phyloP scores from a whole-genome alignment of 768 basidiomycete genomes.

The Candolleomyces efflorescens region DNA sequence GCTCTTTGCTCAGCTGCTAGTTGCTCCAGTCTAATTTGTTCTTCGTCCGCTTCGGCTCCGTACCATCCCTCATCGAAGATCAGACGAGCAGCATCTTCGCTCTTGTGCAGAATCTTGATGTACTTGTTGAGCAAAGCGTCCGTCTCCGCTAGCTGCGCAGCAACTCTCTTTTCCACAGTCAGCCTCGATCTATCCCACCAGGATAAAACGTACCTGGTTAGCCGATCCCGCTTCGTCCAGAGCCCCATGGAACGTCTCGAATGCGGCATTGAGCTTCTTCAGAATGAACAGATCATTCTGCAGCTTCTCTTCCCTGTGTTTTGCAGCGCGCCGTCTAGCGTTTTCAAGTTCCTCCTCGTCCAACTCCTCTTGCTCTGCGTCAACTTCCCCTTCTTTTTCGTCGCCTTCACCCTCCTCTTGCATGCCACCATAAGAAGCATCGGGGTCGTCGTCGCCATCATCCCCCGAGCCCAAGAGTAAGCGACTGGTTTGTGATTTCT shows the following conservation, averaged over 20 bases:
- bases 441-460: background rate
- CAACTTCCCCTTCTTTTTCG: background rate
- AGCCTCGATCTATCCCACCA: background rate
- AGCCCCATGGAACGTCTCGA: slow-evolving; percentile 65
- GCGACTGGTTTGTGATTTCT: slow-evolving; percentile 5
- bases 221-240: slow-evolving; percentile 57
- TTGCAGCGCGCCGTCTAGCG: slow-evolving; percentile 5
- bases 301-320: slow-evolving; percentile 60
- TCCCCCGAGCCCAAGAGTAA: background rate
- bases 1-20: slow-evolving; percentile 38
- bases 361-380: background rate
- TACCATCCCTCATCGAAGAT: slow-evolving; percentile 77
- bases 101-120: slow-evolving; percentile 60
- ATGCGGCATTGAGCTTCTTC: slow-evolving; percentile 67
- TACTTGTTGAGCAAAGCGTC: slow-evolving; percentile 75
- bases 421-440: background rate
- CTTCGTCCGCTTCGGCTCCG: slow-evolving; percentile 73
- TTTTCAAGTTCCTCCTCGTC: slow-evolving; percentile 1
- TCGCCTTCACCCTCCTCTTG: background rate
- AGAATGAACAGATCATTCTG: slow-evolving; percentile 71
- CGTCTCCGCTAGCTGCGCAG: slow-evolving; percentile 64
- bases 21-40: slow-evolving; percentile 43
- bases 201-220: slow-evolving; percentile 55
- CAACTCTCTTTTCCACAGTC: slow-evolving; percentile 47
- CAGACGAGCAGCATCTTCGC: slow-evolving; percentile 62